Base-by-base conservation (phyloP, 148 eudicot genomes). In the Persicaria tinctoria region DNA sequence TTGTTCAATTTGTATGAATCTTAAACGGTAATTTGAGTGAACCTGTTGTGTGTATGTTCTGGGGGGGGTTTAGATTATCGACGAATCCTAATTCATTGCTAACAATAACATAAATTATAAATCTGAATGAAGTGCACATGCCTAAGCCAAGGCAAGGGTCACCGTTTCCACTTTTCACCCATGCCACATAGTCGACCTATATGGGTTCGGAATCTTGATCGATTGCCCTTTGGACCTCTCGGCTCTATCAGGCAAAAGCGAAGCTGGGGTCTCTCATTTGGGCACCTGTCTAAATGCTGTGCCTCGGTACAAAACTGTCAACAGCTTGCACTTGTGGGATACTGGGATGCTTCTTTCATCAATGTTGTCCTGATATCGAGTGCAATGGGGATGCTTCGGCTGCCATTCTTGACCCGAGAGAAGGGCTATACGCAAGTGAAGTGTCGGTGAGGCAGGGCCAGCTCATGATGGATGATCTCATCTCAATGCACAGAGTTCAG, bases 161-260 rank as follows among this genome's bases (percentile, higher is more conserved):
- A 78, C 75, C 73, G 89, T 76, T 87, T 86, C 77, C 97, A 97
- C 13, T n/a, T n/a, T n/a, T n/a, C n/a, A n/a, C n/a, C 87, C 97
- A 27, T 88, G 95, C 83, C 85, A 89, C 77, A 84, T 91, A 4
- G 51, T 89, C 64, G 77, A 86, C 75, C 76, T 91, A 8, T 82
- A 81, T 60, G 98, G 97, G 23, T 86, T 89, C 68, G 82, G 81
- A 50, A 62, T 93, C 70, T 79, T 91, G 56, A 82, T 91, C 72
- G 95, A 93, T 80, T 91, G 91, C 77, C 98, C 98, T 5, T 74
- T 93, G 81, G 98, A 93, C 85, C 91, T 93, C 79, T 89, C 95
- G 3, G 81, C 87, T 14, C 81, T 93, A 49, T 32, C 84, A 62
- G 10, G 38, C 17, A 70, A 49, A 46, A 46, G 5, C 13, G n/a